phyloP scores from a whole-genome alignment of 192 early-diverging fungal species.

The Coemansia biformis region DNA sequence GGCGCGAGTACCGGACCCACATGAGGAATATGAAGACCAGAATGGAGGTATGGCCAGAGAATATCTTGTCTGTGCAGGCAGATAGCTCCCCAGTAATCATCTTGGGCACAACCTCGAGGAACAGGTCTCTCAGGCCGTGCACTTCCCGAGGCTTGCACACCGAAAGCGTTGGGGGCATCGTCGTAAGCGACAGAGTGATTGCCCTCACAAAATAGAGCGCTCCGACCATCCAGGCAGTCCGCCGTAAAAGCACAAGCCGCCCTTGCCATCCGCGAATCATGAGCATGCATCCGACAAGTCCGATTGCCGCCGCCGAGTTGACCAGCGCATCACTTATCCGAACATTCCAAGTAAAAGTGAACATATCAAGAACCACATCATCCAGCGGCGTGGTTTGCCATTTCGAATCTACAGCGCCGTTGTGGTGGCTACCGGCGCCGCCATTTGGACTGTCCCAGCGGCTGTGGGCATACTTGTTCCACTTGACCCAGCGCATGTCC shows the following conservation, averaged over 20 bases:
- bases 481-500: slow-evolving; percentile 33
- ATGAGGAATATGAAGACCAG: slow-evolving; percentile 50
- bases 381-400: slow-evolving; percentile 6
- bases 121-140: slow-evolving; percentile 6
- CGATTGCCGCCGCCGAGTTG: slow-evolving; percentile 8
- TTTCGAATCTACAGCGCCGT: too few relatives aligned
- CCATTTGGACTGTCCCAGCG: neutral
- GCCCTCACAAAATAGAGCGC: slow-evolving; percentile 53
- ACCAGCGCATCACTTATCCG: slow-evolving; percentile 28
- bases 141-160: slow-evolving; percentile 16
- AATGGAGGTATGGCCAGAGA: slow-evolving; percentile 56
- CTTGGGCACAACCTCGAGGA: slow-evolving; percentile 6
- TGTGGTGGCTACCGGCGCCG: neutral
- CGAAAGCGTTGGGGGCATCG: slow-evolving; percentile 45
- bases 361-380: slow-evolving; percentile 21
- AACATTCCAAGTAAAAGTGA: slow-evolving; percentile 7
- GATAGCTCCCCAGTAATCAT: slow-evolving; percentile 35
- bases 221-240: slow-evolving; percentile 50
- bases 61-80: slow-evolving; percentile 58
- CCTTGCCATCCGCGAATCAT: slow-evolving; percentile 36
- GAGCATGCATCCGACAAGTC: slow-evolving; percentile 13
- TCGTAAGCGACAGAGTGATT: slow-evolving; percentile 55
- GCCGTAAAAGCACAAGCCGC: slow-evolving; percentile 47
- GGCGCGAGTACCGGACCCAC: slow-evolving; percentile 51
- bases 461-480: neutral